Evolutionary conservation across 2,329 filamentous ascomycete genomes (phyloP).

Genomic region (Botrytis fabae): DNA sequence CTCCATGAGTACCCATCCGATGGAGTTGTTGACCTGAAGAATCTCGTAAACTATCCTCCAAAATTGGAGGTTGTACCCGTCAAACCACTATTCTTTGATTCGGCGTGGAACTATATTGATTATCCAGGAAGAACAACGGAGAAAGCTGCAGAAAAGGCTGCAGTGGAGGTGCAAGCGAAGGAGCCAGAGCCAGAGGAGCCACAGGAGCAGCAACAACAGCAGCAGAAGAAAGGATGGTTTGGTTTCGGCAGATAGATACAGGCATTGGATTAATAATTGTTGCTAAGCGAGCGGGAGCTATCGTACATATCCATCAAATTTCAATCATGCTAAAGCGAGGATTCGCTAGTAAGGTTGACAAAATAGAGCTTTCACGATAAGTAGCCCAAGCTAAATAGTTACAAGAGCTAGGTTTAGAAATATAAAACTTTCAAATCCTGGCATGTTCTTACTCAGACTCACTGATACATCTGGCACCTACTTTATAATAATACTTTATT

Average conservation of each 20-base stretch:
- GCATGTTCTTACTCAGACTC: background rate
- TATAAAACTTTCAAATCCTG: background rate
- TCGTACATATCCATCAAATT: background rate
- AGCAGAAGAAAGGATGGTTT: slow-evolving; percentile 74
- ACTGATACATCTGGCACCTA: background rate
- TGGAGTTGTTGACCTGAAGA: slow-evolving; percentile 67
- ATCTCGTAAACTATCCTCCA: slow-evolving; percentile 85
- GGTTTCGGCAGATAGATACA: slow-evolving; percentile 52
- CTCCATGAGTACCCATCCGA: slow-evolving; percentile 71
- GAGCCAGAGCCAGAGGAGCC: slow-evolving; percentile 37
- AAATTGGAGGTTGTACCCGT: slow-evolving; percentile 80
- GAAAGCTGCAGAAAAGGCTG: slow-evolving; percentile 36
- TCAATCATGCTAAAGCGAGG: background rate
- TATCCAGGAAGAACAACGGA: slow-evolving; percentile 67
- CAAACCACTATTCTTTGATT: slow-evolving; percentile 93
- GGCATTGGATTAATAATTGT: background rate
- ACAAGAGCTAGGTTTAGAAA: background rate
- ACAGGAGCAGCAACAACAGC: slow-evolving; percentile 45
- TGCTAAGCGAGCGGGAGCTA: background rate
- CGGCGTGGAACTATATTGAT: slow-evolving; percentile 96
- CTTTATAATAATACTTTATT: background rate
- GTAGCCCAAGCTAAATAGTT: background rate
- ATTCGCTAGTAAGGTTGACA: background rate
- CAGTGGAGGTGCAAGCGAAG: slow-evolving; percentile 23
- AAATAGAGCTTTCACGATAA: background rate